phyloP scores from a whole-genome alignment of 2,329 filamentous ascomycete genomes.

The Cladophialophora psammophila region DNA sequence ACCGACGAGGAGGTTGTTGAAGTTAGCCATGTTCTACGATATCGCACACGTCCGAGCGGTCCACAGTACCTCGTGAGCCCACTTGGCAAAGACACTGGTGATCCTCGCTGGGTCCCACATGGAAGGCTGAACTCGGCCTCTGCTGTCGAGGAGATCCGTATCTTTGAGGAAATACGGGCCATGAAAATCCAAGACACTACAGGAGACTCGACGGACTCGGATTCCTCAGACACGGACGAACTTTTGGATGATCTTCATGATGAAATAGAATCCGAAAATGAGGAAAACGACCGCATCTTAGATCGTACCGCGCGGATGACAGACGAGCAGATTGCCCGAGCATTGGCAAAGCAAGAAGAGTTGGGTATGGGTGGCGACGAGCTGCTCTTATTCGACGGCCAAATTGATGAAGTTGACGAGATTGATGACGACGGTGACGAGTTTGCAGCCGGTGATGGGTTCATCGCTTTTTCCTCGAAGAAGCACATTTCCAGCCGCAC shows the following conservation, averaged over 20 bases:
- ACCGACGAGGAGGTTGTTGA: slow-evolving; percentile 54
- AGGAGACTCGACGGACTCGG: slow-evolving; percentile 43
- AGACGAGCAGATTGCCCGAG: slow-evolving; percentile 68
- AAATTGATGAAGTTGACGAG: slow-evolving; percentile 50
- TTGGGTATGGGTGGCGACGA: slow-evolving; percentile 68
- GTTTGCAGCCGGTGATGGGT: slow-evolving; percentile 34
- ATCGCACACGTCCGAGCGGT: slow-evolving; percentile 54
- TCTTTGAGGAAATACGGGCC: slow-evolving; percentile 46
- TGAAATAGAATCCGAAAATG: slow-evolving; percentile 50
- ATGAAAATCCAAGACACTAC: slow-evolving; percentile 39
- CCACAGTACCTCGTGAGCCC: slow-evolving; percentile 62
- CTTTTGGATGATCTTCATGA: slow-evolving; percentile 46
- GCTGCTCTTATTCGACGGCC: slow-evolving; percentile 63
- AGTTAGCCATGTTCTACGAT: slow-evolving; percentile 54
- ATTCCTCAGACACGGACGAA: slow-evolving; percentile 42
- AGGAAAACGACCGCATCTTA: slow-evolving; percentile 48
- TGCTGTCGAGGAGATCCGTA: slow-evolving; percentile 43
- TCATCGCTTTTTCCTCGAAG: slow-evolving; percentile 37
- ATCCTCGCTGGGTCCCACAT: slow-evolving; percentile 59
- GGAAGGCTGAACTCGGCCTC: slow-evolving; percentile 44
- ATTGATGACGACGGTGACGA: slow-evolving; percentile 35
- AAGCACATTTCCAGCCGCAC: slow-evolving; percentile 39
- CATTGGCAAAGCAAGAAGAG: slow-evolving; percentile 69
- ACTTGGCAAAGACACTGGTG: slow-evolving; percentile 52
- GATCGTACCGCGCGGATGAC: slow-evolving; percentile 52